Conservation (phyloP, 345 rosid species). For the Populus davidiana region DNA sequence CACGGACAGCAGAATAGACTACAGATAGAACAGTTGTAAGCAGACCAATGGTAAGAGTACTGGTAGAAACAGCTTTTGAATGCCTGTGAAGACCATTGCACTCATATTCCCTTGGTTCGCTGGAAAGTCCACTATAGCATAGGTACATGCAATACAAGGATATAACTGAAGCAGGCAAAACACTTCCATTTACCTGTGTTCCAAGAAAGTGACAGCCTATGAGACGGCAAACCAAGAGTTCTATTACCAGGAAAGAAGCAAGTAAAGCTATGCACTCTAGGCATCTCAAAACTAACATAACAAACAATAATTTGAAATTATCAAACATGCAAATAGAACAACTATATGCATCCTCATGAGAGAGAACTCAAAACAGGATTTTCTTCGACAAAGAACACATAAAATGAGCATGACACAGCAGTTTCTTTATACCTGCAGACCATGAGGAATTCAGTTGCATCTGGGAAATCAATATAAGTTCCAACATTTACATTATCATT, state of each 20-base stretch:
- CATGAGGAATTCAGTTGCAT: background rate
- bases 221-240: background rate
- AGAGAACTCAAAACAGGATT: background rate
- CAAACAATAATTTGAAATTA: background rate
- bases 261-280: background rate
- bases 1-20: slow-evolving; percentile 96
- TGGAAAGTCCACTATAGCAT: slow-evolving; percentile 92
- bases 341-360: background rate
- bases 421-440: background rate
- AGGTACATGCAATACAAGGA: slow-evolving; percentile 93
- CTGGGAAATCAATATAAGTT: background rate
- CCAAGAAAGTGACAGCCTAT: slow-evolving; percentile 8
- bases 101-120: slow-evolving; percentile 89
- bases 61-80: slow-evolving; percentile 85
- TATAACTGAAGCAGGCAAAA: slow-evolving; percentile 91
- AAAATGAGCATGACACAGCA: background rate
- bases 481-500: background rate
- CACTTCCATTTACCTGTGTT: slow-evolving; percentile 82
- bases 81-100: slow-evolving; percentile 96
- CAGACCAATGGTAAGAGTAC: slow-evolving; percentile 81
- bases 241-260: background rate
- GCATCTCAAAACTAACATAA: background rate
- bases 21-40: slow-evolving; percentile 88
- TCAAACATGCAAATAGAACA: background rate
- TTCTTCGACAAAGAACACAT: background rate